Base-by-base conservation (phyloP, 2,329 filamentous ascomycete species). In the Fusarium domesticum region DNA sequence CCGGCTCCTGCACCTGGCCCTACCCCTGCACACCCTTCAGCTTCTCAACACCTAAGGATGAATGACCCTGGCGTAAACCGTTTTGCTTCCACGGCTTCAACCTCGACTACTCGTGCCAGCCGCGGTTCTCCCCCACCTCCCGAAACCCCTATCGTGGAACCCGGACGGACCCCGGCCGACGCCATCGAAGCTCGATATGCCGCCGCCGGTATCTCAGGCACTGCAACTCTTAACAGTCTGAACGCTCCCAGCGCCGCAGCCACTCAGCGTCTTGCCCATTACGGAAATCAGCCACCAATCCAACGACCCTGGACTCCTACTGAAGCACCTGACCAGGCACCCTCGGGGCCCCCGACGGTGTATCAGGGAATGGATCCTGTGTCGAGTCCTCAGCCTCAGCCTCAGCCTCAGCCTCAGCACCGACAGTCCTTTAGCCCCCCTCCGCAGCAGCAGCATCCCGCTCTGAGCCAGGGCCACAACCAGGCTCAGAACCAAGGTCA, bases 71-170 rank as follows among this genome's bases (percentile, higher is more conserved):
- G 72, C 20, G 76, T 85, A 51, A 83, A 80, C 59, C 75, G 82
- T 35, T 82, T 83, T 54, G 75, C 78, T 10, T 96, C 92, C 3
- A 95, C 89, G 6, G 90, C 92, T 12, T 97, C 93, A 0, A 95
- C 84, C 11, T 95, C 91, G 2, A 98, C 93, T 1, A 96, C 92
- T 2, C 83, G 88, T 53, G 93, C 93, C 16, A 91, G 87, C 61
- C 81, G 93, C 57, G 93, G 93, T 34, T 97, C 92, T 19, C 93
- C 93, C 5, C 92, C 93, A 5, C 93, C 93, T 1, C 93, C 93
- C 7, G 92, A 97, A 65, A 97, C 93, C 0, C 89, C 93, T 23
- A 78, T 92, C 49, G 78, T 86, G 20, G 87, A 85, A 32, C 87
- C 86, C 1, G 83, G 81, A 15, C 75, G 74, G 41, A 75, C 83